These are phyloP conservation scores for Polygonum aviculare DNA, from an alignment of 148 eudicot species.

Conservation along the genomic window DNA sequence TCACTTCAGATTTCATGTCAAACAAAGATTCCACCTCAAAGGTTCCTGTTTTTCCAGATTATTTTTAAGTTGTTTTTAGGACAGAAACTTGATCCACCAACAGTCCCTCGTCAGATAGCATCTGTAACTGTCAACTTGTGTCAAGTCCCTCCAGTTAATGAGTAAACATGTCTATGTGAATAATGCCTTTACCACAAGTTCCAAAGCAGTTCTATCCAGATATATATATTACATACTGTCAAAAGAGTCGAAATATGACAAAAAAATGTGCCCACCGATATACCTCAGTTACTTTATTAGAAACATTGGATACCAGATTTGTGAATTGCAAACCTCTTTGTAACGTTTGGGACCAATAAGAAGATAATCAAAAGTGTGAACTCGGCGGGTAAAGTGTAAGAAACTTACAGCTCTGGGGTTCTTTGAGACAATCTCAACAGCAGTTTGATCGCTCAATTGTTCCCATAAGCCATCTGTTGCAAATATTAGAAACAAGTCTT, in stretches of 20 bases:
- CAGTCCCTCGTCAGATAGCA: neutral
- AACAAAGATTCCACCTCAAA: neutral
- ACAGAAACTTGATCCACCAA: neutral
- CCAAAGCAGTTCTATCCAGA: neutral
- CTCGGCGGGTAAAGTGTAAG: neutral
- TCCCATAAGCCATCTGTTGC: slow-evolving; percentile 85
- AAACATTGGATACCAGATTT: neutral
- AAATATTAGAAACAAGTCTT: slow-evolving; percentile 54
- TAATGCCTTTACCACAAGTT: neutral
- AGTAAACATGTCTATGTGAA: neutral
- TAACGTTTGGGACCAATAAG: neutral
- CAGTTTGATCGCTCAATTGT: slow-evolving; percentile 47
- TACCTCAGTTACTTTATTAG: neutral
- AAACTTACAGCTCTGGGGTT: slow-evolving; percentile 43
- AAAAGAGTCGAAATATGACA: neutral
- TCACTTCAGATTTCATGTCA: neutral
- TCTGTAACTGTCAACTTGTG: neutral
- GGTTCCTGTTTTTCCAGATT: neutral
- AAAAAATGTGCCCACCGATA: neutral
- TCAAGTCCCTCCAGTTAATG: neutral
- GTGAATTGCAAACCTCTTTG: neutral
- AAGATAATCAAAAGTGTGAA: neutral
- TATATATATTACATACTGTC: neutral
- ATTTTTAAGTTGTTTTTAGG: neutral
- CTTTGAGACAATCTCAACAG: slow-evolving; percentile 41